Conservation (phyloP, 225 moss, liverwort and hornwort species). For the Thuidium tamariscinum region DNA sequence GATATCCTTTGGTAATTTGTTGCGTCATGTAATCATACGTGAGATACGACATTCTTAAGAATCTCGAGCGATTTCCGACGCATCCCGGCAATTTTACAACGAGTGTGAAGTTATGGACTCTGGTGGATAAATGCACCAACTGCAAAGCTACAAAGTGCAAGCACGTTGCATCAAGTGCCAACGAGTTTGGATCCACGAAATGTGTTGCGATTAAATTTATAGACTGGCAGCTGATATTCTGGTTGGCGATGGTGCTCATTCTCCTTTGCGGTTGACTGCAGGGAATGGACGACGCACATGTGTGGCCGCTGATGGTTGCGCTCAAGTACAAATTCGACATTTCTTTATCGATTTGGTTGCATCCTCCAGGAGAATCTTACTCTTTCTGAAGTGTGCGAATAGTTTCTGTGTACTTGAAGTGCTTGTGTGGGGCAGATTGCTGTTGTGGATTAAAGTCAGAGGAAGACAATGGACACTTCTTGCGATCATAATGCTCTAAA, state of each 20-base stretch:
- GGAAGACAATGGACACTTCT: constrained; percentile 10
- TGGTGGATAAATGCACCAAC: neutral
- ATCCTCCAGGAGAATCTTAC: constrained; percentile 16
- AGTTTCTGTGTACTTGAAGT: neutral
- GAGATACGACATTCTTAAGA: neutral
- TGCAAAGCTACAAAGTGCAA: neutral
- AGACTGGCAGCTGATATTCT: constrained; percentile 1
- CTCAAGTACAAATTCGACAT: constrained; percentile 25
- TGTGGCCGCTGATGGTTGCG: constrained; percentile 18
- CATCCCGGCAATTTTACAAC: neutral
- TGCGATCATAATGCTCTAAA: constrained; percentile 7
- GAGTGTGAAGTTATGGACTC: neutral
- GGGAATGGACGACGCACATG: constrained; percentile 28
- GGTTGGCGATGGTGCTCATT: neutral
- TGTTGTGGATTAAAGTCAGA: neutral
- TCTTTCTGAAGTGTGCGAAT: constrained; percentile 3
- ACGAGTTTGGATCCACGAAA: neutral
- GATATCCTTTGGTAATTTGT: neutral
- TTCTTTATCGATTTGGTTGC: constrained; percentile 30
- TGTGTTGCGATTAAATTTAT: neutral
- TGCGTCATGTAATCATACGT: neutral
- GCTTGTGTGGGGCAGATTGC: constrained; percentile 4
- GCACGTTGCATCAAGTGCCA: neutral
- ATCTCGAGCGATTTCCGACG: neutral
- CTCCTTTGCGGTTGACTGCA: constrained; percentile 11